Base-by-base conservation (phyloP, 495 filamentous ascomycete species). In the Penicillium desertorum region DNA sequence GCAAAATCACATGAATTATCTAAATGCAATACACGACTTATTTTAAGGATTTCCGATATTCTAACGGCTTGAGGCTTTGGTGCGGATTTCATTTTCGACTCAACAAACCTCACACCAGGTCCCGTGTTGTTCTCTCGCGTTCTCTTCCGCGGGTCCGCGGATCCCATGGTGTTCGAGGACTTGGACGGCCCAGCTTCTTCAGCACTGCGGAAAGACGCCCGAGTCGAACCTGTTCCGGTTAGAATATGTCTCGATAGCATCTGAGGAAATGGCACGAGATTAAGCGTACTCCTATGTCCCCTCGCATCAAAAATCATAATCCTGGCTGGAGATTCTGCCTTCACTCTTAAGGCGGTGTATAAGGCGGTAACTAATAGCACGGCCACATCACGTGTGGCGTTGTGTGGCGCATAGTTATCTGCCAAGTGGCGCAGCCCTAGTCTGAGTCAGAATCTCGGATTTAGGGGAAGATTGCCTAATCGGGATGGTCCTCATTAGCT, bases 381-480 rank as follows among this genome's bases (percentile, higher is more conserved):
- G 46, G 25, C 3, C 46, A 37, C 16, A 30, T 36, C 30, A 9
- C 10, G 7, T 10, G 23, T 43, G 39, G 37, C 39, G 25, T 4
- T 14, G 2, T 50, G 47, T 50, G 47, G 37, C 39, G 39, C 50
- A 41, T 5, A 16, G 11, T 0, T 12, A 11, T 12, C 4, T 4
- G 2, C 4, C 0, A 32, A 22, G 47, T 50, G 20, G 47, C 22
- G 34, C 19, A 10, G 9, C 22, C 17, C 19, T n/a, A 44, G 39
- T 53, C 37, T 25, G 23, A 44, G 22, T 23, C 22, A 23, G 8
- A n/a, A 6, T 10, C 43, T 56, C 53, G 53, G 44, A 56, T 14
- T 48, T 56, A 56, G 53, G 53, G n/a, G 20, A 1, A 56, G 22
- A 41, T 7, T 48, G 12, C 53, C 53, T 14, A 16, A 37, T 55